Evolutionary conservation across 805 yeast genomes (phyloP).

Genomic region (Pichia sporocuriosa): DNA sequence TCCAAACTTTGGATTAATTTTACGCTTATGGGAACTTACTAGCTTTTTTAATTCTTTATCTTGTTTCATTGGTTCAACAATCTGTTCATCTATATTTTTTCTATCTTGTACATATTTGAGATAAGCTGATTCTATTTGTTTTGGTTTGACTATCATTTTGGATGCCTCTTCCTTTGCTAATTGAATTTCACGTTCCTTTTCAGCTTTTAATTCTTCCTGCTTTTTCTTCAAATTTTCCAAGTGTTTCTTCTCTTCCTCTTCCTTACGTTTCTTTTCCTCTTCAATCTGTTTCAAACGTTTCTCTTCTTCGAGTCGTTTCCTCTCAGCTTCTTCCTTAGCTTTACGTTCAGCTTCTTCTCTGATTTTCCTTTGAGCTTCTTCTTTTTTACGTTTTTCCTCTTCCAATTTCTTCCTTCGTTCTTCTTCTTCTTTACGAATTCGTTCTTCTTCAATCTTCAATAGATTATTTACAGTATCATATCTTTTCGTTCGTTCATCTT

Average conservation of each 20-base stretch:
- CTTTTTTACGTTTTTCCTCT: slow-evolving; percentile 20
- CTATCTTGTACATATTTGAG: slow-evolving; percentile 45
- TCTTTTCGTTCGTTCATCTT: neutral
- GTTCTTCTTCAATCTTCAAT: slow-evolving; percentile 18
- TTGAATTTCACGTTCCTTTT: slow-evolving; percentile 19
- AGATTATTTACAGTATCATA: slow-evolving; percentile 4
- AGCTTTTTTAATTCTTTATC: slow-evolving; percentile 38
- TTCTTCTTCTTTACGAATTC: slow-evolving; percentile 14
- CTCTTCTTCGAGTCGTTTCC: slow-evolving; percentile 15
- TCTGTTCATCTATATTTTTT: slow-evolving; percentile 48
- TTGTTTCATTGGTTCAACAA: slow-evolving; percentile 47
- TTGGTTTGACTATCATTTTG: slow-evolving; percentile 25
- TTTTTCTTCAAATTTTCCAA: neutral
- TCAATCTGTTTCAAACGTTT: slow-evolving; percentile 14
- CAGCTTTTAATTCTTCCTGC: slow-evolving; percentile 14
- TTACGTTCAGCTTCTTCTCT: slow-evolving; percentile 17
- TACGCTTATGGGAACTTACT: slow-evolving; percentile 60
- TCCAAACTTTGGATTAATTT: slow-evolving; percentile 84
- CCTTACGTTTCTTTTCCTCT: slow-evolving; percentile 15
- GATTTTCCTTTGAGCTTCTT: slow-evolving; percentile 15
- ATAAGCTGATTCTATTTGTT: slow-evolving; percentile 37
- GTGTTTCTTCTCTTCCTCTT: slow-evolving; percentile 17
- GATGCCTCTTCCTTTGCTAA: slow-evolving; percentile 18
- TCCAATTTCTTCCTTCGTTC: slow-evolving; percentile 18
- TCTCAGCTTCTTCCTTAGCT: slow-evolving; percentile 15